Evolutionary conservation across 805 yeast species (phyloP).

Genomic region (Candida sithepensis): DNA sequence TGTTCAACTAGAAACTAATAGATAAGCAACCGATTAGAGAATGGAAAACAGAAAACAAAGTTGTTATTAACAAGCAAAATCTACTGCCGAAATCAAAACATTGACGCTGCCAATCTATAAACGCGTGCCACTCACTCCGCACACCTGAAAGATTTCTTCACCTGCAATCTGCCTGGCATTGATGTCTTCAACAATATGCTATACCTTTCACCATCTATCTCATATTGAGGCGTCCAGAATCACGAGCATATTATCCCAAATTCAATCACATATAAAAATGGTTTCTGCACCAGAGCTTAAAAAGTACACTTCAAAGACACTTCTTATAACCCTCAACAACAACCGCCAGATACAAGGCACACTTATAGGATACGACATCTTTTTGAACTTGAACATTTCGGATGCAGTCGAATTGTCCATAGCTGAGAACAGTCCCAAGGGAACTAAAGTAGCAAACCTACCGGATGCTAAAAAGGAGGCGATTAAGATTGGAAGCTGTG

Average conservation of each 20-base stretch:
- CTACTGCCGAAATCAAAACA: no score
- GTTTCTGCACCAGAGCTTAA: constrained; percentile 35
- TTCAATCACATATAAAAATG: constrained; percentile 14
- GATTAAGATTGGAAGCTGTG: constrained; percentile 32
- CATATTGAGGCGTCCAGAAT: no score
- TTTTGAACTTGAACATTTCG: constrained; percentile 33
- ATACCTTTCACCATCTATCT: no score
- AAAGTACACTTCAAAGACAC: constrained; percentile 74
- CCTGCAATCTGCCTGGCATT: no score
- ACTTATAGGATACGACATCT: constrained; percentile 78
- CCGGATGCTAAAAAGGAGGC: constrained; percentile 11
- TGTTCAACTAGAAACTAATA: no score
- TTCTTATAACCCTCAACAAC: constrained; percentile 75
- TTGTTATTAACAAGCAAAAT: no score
- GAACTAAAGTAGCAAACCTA: background rate
- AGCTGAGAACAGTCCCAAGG: background rate
- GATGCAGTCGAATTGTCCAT: constrained; percentile 21
- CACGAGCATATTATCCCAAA: no score
- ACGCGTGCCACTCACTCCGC: no score
- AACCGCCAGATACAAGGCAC: constrained; percentile 75
- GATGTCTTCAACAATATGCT: no score
- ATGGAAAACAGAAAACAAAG: background rate
- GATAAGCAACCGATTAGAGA: no score
- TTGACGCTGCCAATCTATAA: no score
- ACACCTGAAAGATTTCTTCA: no score